Evolutionary conservation across 768 basidiomycete genomes (phyloP).

Genomic region (Mycena belliarum): DNA sequence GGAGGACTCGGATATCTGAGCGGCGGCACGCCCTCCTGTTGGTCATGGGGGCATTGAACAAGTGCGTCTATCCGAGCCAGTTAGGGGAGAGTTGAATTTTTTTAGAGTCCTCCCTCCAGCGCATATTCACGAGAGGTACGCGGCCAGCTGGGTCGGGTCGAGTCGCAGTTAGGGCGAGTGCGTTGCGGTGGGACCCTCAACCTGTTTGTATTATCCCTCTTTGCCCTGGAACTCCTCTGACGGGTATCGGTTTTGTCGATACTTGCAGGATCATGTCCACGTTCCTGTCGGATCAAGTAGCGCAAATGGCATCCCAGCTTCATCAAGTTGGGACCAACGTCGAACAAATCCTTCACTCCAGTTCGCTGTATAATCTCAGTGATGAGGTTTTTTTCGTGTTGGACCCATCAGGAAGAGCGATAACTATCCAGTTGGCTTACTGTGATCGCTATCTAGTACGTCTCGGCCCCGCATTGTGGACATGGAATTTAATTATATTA

Average conservation of each 20-base stretch:
- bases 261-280: background rate
- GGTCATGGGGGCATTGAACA: background rate
- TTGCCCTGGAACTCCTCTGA: too few relatives aligned
- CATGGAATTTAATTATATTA: background rate
- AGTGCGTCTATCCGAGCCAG: too few relatives aligned
- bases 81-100: background rate
- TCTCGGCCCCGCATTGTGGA: too few relatives aligned
- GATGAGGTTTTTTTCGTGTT: conserved; percentile 1
- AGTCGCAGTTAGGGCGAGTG: too few relatives aligned
- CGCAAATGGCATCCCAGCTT: background rate
- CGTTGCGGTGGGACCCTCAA: background rate
- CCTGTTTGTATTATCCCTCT: too few relatives aligned
- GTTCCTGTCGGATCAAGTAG: background rate
- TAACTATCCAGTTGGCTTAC: conserved; percentile 4
- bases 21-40: background rate
- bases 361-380: background rate
- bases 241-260: background rate
- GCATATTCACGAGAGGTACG: background rate
- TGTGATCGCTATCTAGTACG: background rate
- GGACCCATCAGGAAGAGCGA: background rate
- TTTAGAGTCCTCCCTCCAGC: background rate
- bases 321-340: background rate
- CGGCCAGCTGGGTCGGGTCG: background rate
- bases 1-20: background rate
- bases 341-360: background rate